Evolutionary conservation across 208 protist genomes (phyloP).

Genomic region (Trypanosomatidae sp.): DNA sequence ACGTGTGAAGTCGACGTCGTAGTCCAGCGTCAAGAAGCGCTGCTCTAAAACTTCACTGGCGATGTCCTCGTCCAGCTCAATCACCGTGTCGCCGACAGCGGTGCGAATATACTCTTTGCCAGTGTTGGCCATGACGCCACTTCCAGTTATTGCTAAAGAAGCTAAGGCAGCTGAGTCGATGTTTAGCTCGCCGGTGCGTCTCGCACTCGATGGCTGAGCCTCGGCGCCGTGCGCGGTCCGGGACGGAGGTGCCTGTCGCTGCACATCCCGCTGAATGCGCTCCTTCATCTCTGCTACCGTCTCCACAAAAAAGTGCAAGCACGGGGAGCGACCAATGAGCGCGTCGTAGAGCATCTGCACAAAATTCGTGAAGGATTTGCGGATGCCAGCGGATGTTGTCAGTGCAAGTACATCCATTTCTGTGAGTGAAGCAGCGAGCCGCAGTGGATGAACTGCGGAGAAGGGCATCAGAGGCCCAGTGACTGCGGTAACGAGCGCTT

Average conservation of each 20-base stretch:
- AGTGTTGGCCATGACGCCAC: not conserved
- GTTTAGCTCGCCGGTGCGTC: not conserved
- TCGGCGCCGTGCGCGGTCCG: not conserved
- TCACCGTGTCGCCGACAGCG: constrained; percentile 32
- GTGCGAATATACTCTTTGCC: constrained; percentile 22
- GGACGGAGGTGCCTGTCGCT: constrained; percentile 1
- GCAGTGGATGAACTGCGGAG: not conserved
- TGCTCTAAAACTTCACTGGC: constrained; percentile 43
- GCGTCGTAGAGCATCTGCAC: constrained; percentile 78
- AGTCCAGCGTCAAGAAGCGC: constrained; percentile 80
- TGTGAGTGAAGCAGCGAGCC: constrained; percentile 32
- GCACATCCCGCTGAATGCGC: constrained; percentile 65
- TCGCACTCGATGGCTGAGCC: not conserved
- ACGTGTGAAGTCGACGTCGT: constrained; percentile 88
- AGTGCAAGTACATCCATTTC: constrained; percentile 55
- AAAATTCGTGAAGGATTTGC: constrained; percentile 70
- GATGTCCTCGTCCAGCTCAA: constrained; percentile 42
- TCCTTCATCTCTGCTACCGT: constrained; percentile 69
- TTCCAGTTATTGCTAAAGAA: not conserved
- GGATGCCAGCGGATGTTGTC: constrained; percentile 67
- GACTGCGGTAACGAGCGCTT: not conserved
- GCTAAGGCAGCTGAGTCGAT: not conserved
- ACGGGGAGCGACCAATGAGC: constrained; percentile 61
- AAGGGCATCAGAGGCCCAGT: constrained; percentile 1
- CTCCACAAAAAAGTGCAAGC: constrained; percentile 78